phyloP scores from a whole-genome alignment of 176 grass and related monocot genomes.

The Oryza australiensis region DNA sequence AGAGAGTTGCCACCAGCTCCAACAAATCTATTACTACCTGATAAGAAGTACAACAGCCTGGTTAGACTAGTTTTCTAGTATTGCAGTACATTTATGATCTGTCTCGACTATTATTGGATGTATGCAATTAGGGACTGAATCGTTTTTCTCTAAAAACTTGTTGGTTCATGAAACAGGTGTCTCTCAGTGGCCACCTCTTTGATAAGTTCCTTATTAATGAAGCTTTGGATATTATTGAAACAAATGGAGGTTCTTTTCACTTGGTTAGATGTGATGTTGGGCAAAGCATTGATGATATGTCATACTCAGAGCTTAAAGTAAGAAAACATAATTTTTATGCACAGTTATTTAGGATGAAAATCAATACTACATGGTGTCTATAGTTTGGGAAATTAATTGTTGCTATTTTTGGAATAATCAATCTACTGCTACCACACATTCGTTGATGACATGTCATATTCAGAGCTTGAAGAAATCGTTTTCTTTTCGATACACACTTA shows the following conservation, averaged over 20 bases:
- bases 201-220: conserved; percentile 98
- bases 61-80: conserved; percentile 52
- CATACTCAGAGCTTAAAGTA: conserved; percentile 96
- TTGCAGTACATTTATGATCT: conserved; percentile 12
- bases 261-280: conserved; percentile 86
- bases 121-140: background rate
- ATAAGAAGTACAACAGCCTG: conserved; percentile 75
- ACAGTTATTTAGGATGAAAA: background rate
- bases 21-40: conserved; percentile 50
- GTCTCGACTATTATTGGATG: background rate
- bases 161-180: conserved; percentile 60
- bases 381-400: background rate
- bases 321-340: conserved; percentile 30
- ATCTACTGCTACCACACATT: background rate
- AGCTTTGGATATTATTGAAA: conserved; percentile 92
- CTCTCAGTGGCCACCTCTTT: conserved; percentile 93
- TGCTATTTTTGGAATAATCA: background rate
- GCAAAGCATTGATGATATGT: conserved; percentile 74
- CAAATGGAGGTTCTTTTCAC: conserved; percentile 74
- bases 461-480: conserved; percentile 82
- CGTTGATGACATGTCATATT: conserved; percentile 71
- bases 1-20: conserved; percentile 64
- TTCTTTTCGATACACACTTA: conserved; percentile 9
- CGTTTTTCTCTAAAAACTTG: background rate
- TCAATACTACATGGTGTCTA: background rate